A percentile compares a stretch with the other conserved stretches of the same genome.
Evolutionary conservation across 1,284 basidiomycete genomes (phyloP).

Genomic region (Melampsora larici-populina): DNA sequence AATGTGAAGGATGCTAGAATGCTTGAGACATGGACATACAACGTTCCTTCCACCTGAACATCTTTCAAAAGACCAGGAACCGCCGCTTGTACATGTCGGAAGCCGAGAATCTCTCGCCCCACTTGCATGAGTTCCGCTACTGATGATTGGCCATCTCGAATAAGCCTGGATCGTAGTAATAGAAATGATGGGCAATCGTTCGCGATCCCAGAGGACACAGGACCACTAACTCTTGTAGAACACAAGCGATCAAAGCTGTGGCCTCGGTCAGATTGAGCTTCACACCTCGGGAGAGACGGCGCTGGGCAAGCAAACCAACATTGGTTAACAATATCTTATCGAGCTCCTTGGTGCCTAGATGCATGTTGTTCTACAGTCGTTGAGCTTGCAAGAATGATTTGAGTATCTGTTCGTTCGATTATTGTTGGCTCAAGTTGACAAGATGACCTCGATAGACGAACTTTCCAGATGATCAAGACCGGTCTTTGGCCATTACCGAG

Average conservation of each 20-base stretch:
- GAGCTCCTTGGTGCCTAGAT: constrained; percentile 41
- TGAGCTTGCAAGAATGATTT: too few relatives aligned
- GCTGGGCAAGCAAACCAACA: constrained; percentile 84
- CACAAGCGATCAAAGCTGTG: constrained; percentile 79
- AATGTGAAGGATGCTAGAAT: background rate
- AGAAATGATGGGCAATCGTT: too few relatives aligned
- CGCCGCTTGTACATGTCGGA: constrained; percentile 78
- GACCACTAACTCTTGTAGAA: constrained; percentile 71
- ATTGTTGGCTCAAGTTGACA: too few relatives aligned
- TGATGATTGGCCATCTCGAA: constrained; percentile 75
- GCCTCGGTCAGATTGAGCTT: constrained; percentile 83
- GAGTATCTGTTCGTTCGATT: too few relatives aligned
- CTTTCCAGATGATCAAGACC: too few relatives aligned
- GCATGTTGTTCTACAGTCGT: constrained; percentile 1
- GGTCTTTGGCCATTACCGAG: too few relatives aligned
- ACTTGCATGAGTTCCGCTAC: constrained; percentile 88
- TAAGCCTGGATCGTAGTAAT: background rate
- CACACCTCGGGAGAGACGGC: constrained; percentile 84
- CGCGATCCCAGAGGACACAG: too few relatives aligned
- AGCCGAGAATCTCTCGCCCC: constrained; percentile 82
- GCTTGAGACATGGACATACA: constrained; percentile 52
- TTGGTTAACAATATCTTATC: constrained; percentile 56
- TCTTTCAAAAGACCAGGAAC: constrained; percentile 60
- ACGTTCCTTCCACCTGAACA: constrained; percentile 89
- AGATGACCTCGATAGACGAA: too few relatives aligned